A percentile compares a stretch with the other conserved stretches of the same genome.
Evolutionary conservation across 805 yeast genomes (phyloP).

Genomic region (Yarrowia sp.): DNA sequence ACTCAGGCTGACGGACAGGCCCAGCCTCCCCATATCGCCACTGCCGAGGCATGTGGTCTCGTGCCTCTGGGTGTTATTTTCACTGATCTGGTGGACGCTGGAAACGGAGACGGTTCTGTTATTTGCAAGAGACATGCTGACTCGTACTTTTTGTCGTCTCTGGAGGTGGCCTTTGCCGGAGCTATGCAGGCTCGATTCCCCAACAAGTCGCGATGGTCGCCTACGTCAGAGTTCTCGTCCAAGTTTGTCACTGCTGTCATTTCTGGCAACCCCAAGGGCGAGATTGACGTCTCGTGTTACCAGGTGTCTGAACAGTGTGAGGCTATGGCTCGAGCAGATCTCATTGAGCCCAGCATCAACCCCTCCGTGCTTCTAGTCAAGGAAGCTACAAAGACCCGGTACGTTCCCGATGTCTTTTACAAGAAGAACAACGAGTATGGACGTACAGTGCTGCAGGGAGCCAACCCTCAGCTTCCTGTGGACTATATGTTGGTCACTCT

Average conservation of each 20-base stretch:
- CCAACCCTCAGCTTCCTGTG: slow-evolving; percentile 92
- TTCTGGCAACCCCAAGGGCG: slow-evolving; percentile 86
- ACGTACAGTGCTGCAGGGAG: slow-evolving; percentile 82
- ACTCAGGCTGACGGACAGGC: slow-evolving; percentile 50
- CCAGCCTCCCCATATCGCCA: slow-evolving; percentile 53
- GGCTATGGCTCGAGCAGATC: slow-evolving; percentile 83
- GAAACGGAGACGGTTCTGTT: slow-evolving; percentile 85
- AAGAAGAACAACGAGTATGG: slow-evolving; percentile 86
- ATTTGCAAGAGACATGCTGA: slow-evolving; percentile 91
- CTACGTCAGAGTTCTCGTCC: slow-evolving; percentile 73
- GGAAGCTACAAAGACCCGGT: slow-evolving; percentile 72
- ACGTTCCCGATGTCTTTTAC: slow-evolving; percentile 94
- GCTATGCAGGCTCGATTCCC: slow-evolving; percentile 72
- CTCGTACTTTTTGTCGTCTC: slow-evolving; percentile 86
- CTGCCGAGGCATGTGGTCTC: slow-evolving; percentile 68
- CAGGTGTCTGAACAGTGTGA: slow-evolving; percentile 91
- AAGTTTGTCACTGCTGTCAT: slow-evolving; percentile 93
- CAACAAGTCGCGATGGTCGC: slow-evolving; percentile 67
- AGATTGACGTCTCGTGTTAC: slow-evolving; percentile 87
- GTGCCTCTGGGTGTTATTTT: slow-evolving; percentile 81
- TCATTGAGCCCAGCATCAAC: slow-evolving; percentile 85
- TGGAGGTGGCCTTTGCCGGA: slow-evolving; percentile 86
- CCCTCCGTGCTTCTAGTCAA: slow-evolving; percentile 86
- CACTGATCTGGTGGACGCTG: slow-evolving; percentile 89
- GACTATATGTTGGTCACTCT: slow-evolving; percentile 85